Base-by-base conservation (phyloP, 495 filamentous ascomycete species). In the Penicillium riverlandense region DNA sequence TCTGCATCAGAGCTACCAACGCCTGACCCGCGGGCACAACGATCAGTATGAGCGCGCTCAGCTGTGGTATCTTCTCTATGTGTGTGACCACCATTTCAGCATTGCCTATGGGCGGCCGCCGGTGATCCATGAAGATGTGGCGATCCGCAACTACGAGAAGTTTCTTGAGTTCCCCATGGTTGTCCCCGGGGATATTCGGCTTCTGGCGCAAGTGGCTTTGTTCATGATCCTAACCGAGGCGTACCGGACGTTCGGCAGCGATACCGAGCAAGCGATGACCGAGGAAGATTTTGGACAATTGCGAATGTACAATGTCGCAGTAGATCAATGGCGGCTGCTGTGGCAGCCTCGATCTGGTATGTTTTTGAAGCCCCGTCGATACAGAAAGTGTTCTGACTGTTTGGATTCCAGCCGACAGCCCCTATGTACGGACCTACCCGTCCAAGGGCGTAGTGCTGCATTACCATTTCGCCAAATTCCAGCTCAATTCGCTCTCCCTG, bases 381-480 rank as follows among this genome's bases (percentile, higher is more conserved):
- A 38, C 30, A 40, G 37, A 37, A 22, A 22, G 22, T 6, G 22
- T 22, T 22, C 22, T 22, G 6, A 22, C 22, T 22, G 22, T 3
- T 22, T 22, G 3, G 22, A 4, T 41, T 38, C n/a, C 33, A 75
- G 71, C 57, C 40, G 70, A 70, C 35, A 79, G 72, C 43, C 57
- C 70, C 4, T 75, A 73, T 43, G 72, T 81, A 35, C 72, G 71
- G 11, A 74, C 71, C 1, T 79, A 79, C 50, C 77, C 78, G 11
- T 73, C 70, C 4, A 80, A 81, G 53, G 78, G 77, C 6, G 74
- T 80, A 11, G 64, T 72, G 8, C 58, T 82, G n/a, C 76, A 82
- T 49, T 79, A 79, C 52, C 70, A 79, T 50, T 82, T 80, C 50
- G 78, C 73, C 11, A 78, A 75, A 53, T 72, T 82, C 38, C 77